A percentile compares a stretch with the other conserved stretches of the same genome.
Conservation (phyloP, 2,329 filamentous ascomycete species). For the Pleurostoma richardsiae region DNA sequence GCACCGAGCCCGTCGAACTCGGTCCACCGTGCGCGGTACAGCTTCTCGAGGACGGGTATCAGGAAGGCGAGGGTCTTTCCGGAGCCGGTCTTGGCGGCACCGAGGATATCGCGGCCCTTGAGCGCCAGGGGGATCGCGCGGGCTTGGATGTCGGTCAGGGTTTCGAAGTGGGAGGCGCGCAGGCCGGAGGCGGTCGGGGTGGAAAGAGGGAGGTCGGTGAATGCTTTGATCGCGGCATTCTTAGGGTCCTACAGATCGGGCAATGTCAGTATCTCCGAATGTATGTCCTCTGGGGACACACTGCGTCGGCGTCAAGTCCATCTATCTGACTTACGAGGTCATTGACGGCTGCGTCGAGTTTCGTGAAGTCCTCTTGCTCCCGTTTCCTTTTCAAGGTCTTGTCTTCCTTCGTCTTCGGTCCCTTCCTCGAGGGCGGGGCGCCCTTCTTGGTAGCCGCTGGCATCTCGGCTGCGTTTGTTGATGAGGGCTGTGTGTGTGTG, state of each 20-base stretch:
- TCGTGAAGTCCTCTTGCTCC: slow-evolving; percentile 14
- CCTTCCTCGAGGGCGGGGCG: slow-evolving; percentile 1
- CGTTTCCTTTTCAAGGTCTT: slow-evolving; percentile 15
- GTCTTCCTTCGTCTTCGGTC: slow-evolving; percentile 10
- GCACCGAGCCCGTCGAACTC: slow-evolving; percentile 88
- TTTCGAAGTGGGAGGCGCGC: slow-evolving; percentile 81
- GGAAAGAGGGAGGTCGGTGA: slow-evolving; percentile 82
- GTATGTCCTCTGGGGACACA: not conserved
- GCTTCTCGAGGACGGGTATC: slow-evolving; percentile 84
- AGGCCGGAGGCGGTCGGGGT: slow-evolving; percentile 74
- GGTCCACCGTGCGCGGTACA: slow-evolving; percentile 85
- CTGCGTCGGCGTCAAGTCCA: not conserved
- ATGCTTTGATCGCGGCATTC: slow-evolving; percentile 56
- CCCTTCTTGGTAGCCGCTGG: slow-evolving; percentile 3
- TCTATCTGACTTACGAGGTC: slow-evolving; percentile 45
- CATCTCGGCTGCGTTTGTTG: not conserved
- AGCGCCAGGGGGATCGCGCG: slow-evolving; percentile 84
- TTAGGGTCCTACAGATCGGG: slow-evolving; percentile 50
- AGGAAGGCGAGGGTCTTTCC: slow-evolving; percentile 95
- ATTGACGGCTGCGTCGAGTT: slow-evolving; percentile 44
- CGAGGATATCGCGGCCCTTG: slow-evolving; percentile 82
- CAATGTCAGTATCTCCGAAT: not conserved
- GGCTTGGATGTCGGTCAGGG: slow-evolving; percentile 85
- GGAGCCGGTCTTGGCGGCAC: slow-evolving; percentile 91
- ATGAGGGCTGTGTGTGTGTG: no score